phyloP scores from a whole-genome alignment of 2,329 filamentous ascomycete species.

The Aspergillus ruber region DNA sequence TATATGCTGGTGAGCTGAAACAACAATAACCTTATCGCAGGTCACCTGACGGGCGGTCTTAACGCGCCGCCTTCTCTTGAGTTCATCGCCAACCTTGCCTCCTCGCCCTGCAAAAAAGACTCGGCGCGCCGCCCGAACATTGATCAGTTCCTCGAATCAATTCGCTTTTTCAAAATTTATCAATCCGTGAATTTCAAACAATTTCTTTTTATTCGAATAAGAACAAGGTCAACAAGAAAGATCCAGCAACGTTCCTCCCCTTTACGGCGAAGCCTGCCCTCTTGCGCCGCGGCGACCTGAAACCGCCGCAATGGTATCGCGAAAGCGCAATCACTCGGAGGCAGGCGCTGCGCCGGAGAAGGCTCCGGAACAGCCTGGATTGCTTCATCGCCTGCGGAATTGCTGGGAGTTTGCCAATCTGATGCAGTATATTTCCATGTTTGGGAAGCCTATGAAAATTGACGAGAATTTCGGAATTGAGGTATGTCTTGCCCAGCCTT shows the following conservation, averaged over 20 bases:
- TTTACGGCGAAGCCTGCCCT: background rate
- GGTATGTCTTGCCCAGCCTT: conserved; percentile 47
- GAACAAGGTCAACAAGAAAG: background rate
- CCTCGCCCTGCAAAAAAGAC: conserved; percentile 19
- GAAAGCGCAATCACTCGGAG: conserved; percentile 52
- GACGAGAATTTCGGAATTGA: conserved; percentile 85
- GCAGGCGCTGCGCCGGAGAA: conserved; percentile 46
- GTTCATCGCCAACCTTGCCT: conserved; percentile 18
- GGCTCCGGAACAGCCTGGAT: conserved; percentile 28
- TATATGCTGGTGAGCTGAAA: too few species aligned
- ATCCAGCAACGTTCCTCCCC: background rate
- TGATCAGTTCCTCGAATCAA: background rate
- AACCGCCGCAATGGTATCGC: conserved; percentile 45
- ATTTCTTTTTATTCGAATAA: background rate
- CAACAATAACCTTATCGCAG: conserved; percentile 8
- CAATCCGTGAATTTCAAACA: background rate
- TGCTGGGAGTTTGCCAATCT: conserved; percentile 96
- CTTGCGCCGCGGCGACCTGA: conserved; percentile 21
- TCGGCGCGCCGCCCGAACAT: background rate
- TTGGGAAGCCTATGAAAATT: conserved; percentile 83
- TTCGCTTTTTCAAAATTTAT: background rate
- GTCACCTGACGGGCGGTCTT: conserved; percentile 26
- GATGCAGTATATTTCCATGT: conserved; percentile 88
- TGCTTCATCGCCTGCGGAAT: conserved; percentile 67
- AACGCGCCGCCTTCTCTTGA: conserved; percentile 30